phyloP scores from a whole-genome alignment of 2,329 filamentous ascomycete species.

The Hypoxylon sp. region DNA sequence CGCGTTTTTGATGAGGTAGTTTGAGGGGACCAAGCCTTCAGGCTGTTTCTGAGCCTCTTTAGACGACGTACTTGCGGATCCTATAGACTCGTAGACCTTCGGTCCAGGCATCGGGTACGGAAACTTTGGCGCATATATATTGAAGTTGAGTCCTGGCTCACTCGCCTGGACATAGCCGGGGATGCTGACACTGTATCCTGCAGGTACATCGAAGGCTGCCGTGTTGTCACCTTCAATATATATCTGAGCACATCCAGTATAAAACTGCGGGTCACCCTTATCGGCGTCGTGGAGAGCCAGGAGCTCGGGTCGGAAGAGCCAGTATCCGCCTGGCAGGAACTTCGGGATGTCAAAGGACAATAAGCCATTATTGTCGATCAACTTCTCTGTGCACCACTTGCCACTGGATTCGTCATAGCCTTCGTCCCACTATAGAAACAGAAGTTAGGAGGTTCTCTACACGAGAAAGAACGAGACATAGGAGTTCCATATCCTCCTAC shows the following conservation, averaged over 20 bases:
- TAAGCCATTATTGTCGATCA: conserved; percentile 75
- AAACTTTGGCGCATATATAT: conserved; percentile 72
- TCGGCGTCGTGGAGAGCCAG: conserved; percentile 76
- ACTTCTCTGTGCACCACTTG: conserved; percentile 79
- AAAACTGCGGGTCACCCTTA: conserved; percentile 77
- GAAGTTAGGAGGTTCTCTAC: conserved; percentile 7
- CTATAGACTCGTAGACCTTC: conserved; percentile 63
- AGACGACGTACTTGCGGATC: conserved; percentile 35
- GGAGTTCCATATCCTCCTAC: not conserved
- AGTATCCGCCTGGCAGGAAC: conserved; percentile 75
- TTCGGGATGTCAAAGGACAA: conserved; percentile 74
- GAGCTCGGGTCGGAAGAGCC: conserved; percentile 79
- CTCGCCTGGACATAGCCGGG: conserved; percentile 73
- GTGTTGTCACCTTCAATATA: conserved; percentile 67
- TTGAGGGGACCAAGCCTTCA: conserved; percentile 59
- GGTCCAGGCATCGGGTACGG: conserved; percentile 74
- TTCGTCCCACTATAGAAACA: conserved; percentile 68
- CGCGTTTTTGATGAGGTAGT: conserved; percentile 75
- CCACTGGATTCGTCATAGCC: conserved; percentile 70
- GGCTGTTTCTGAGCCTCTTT: conserved; percentile 39
- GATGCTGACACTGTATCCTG: conserved; percentile 70
- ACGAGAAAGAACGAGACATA: not conserved
- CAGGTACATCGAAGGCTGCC: conserved; percentile 64
- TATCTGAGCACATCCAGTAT: conserved; percentile 79
- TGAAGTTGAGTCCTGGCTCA: conserved; percentile 72